Percentiles rank a stretch among this genome's conserved stretches.
These are phyloP conservation scores for Lasiodiplodia sp. DNA, from an alignment of 2,329 filamentous ascomycete genomes.

Conservation along the genomic window DNA sequence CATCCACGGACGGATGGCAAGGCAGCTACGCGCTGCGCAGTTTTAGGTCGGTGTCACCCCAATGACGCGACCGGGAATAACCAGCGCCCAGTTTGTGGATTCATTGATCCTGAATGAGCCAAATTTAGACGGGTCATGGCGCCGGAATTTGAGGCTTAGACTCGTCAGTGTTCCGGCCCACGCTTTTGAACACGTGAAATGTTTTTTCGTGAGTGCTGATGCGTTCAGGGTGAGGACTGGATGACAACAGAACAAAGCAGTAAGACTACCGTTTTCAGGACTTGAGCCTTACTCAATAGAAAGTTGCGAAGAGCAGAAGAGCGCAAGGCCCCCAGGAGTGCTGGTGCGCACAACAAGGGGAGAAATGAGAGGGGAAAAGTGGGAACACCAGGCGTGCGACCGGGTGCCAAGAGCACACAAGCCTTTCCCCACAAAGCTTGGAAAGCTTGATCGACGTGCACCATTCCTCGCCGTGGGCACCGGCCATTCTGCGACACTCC, in stretches of 20 bases:
- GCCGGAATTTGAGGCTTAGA: neutral
- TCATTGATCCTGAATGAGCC: neutral
- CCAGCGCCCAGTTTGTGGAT: neutral
- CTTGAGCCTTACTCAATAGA: too few relatives aligned
- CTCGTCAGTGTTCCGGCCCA: neutral
- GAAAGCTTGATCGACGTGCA: constrained; percentile 5
- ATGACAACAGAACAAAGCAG: neutral
- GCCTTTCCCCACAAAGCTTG: constrained; percentile 27
- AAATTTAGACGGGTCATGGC: neutral
- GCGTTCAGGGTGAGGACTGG: neutral
- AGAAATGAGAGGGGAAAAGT: constrained; percentile 19
- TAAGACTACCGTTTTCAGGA: too few relatives aligned
- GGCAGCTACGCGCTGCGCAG: neutral
- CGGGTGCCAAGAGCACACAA: neutral
- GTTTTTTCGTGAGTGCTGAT: neutral
- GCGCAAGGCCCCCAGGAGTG: neutral
- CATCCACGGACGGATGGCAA: neutral
- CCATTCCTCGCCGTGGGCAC: neutral
- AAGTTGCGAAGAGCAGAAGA: neutral
- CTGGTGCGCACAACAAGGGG: neutral
- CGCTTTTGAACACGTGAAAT: neutral
- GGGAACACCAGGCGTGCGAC: constrained; percentile 7
- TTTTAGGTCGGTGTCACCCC: too few relatives aligned
- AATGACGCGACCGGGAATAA: neutral
- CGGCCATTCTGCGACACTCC: constrained; percentile 4